phyloP scores from a whole-genome alignment of 1,284 basidiomycete genomes.

The Ceratobasidium sp. region DNA sequence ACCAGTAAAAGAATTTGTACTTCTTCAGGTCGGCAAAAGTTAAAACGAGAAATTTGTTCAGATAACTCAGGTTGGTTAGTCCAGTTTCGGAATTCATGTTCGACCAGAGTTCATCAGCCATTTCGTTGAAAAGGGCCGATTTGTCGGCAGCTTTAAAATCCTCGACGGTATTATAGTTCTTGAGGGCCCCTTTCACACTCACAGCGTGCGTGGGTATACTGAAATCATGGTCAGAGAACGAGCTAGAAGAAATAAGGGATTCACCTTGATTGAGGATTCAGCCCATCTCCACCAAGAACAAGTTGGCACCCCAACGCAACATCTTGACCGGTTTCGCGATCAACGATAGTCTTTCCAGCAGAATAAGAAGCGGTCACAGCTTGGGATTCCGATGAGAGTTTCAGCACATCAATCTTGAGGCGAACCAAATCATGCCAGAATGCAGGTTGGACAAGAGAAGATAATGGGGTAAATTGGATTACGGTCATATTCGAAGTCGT shows the following conservation, averaged over 20 bases:
- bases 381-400: constrained; percentile 81
- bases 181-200: constrained; percentile 73
- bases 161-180: constrained; percentile 97
- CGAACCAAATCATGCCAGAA: constrained; percentile 94
- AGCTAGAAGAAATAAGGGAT: background rate
- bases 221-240: background rate
- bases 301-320: constrained; percentile 73
- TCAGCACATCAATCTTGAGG: constrained; percentile 92
- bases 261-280: constrained; percentile 61
- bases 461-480: constrained; percentile 88
- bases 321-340: constrained; percentile 77
- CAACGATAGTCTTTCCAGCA: constrained; percentile 76
- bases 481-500: constrained; percentile 54
- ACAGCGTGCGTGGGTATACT: constrained; percentile 63
- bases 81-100: constrained; percentile 36
- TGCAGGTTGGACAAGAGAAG: constrained; percentile 86
- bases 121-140: constrained; percentile 79
- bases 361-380: constrained; percentile 77
- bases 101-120: constrained; percentile 64
- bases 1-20: constrained; percentile 98
- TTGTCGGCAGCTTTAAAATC: constrained; percentile 95
- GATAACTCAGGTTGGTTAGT: constrained; percentile 58
- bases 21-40: constrained; percentile 98
- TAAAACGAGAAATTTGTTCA: constrained; percentile 88
- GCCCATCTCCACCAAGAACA: constrained; percentile 70